Evolutionary conservation across 768 basidiomycete species (phyloP), one percentile per base, ranked within the genome.

Genomic region (Nidularia sp.): DNA sequence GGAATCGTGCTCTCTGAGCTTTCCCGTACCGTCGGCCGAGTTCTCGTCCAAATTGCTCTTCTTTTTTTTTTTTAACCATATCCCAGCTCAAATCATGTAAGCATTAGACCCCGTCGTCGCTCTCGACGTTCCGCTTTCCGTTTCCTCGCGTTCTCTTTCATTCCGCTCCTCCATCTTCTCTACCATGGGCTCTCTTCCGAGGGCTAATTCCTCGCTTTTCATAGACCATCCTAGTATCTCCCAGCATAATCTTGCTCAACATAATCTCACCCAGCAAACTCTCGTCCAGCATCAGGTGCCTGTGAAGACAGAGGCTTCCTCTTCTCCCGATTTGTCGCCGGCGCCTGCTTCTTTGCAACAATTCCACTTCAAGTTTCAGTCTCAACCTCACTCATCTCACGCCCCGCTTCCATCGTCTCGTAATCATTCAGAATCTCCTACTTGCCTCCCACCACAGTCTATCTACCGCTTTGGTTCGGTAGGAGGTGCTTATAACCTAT

Each of bases 241-340:
- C 50, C n/a, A n/a, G n/a, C n/a, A n/a, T n/a, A n/a, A n/a, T n/a
- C n/a, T n/a, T n/a, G n/a, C n/a, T n/a, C n/a, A n/a, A n/a, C n/a
- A n/a, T n/a, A n/a, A n/a, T n/a, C n/a, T n/a, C n/a, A n/a, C n/a
- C n/a, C n/a, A 52, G 36, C 36, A 35, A 52, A 48, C 44, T 49
- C 55, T 48, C 45, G 59, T 59, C 50, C 60, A 63, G 34, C 53
- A 58, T 56, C 63, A 63, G 56, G 69, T 75, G 51, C 44, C 44
- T 45, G 44, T 45, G 22, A 77, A 77, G 66, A 69, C 72, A 49
- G 74, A 75, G 59, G 68, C 66, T 50, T 68, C 67, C 57, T 64
- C 71, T 62, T 76, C 75, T 50, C 75, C 74, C 58, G 70, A 73
- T 62, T 68, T 76, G 59, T 63, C 71, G 50, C 66, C 72, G 53